Conservation (phyloP, 1,139 yeast species). For the Sugiyamaella xylanicola region DNA sequence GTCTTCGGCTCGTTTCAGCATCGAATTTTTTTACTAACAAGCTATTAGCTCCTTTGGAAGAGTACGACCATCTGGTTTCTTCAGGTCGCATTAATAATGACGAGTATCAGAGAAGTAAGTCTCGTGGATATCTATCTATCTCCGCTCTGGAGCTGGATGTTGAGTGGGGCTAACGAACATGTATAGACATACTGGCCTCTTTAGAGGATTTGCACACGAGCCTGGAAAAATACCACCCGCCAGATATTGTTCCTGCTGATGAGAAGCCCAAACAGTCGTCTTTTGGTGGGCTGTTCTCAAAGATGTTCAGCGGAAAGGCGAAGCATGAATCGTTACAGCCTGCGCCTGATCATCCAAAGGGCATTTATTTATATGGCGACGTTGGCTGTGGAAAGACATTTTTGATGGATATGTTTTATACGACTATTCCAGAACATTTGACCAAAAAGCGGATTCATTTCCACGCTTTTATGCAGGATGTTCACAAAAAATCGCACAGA, state of each 20-base stretch:
- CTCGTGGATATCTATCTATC: not conserved
- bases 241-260: slow-evolving; percentile 19
- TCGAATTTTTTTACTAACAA: not conserved
- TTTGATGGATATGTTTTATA: slow-evolving; percentile 93
- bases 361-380: slow-evolving; percentile 92
- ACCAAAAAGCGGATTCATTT: slow-evolving; percentile 84
- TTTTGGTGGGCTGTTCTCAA: slow-evolving; percentile 20
- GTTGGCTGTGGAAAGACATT: slow-evolving; percentile 98
- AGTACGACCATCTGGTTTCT: slow-evolving; percentile 60
- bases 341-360: slow-evolving; percentile 56
- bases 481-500: slow-evolving; percentile 84
- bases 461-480: slow-evolving; percentile 94
- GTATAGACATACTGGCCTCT: slow-evolving; percentile 31
- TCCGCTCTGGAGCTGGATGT: not conserved
- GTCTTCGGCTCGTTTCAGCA: no score
- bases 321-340: slow-evolving; percentile 16
- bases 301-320: slow-evolving; percentile 17
- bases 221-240: slow-evolving; percentile 32
- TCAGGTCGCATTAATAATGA: slow-evolving; percentile 61
- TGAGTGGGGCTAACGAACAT: no score
- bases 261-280: slow-evolving; percentile 14
- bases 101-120: slow-evolving; percentile 54
- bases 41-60: slow-evolving; percentile 52
- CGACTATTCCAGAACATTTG: slow-evolving; percentile 74
- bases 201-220: slow-evolving; percentile 34